phyloP scores from a whole-genome alignment of 805 yeast species.

The Sungouiella blattae region DNA sequence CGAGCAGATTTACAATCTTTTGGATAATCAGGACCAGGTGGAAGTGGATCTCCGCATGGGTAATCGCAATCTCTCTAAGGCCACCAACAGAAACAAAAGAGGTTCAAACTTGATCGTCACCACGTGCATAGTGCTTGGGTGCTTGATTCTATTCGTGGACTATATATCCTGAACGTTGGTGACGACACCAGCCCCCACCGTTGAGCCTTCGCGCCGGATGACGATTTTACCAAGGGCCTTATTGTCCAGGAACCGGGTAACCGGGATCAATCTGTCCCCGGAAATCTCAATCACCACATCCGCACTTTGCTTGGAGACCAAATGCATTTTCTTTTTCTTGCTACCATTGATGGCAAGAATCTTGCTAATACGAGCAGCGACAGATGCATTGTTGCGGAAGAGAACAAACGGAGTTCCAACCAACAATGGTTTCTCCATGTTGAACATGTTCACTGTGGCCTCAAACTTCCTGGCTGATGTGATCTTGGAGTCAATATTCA shows the following conservation, averaged over 20 bases:
- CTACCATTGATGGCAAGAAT: slow-evolving; percentile 27
- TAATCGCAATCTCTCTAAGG: slow-evolving; percentile 64
- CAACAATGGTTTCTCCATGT: slow-evolving; percentile 63
- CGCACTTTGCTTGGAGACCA: slow-evolving; percentile 59
- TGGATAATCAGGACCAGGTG: slow-evolving; percentile 66
- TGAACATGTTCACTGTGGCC: slow-evolving; percentile 31
- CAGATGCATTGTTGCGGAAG: slow-evolving; percentile 71
- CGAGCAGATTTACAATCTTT: slow-evolving; percentile 58
- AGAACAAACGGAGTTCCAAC: slow-evolving; percentile 77
- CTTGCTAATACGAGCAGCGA: slow-evolving; percentile 62
- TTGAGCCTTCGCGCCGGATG: slow-evolving; percentile 63
- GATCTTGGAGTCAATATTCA: slow-evolving; percentile 23
- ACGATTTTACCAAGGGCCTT: slow-evolving; percentile 63
- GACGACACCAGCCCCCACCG: slow-evolving; percentile 64
- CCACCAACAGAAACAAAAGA: slow-evolving; percentile 59
- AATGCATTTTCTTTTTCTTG: slow-evolving; percentile 50
- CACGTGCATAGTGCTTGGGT: slow-evolving; percentile 53
- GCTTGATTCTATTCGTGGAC: slow-evolving; percentile 54
- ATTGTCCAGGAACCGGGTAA: slow-evolving; percentile 46
- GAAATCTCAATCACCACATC: slow-evolving; percentile 51
- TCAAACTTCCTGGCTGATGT: slow-evolving; percentile 26
- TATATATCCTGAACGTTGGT: slow-evolving; percentile 25
- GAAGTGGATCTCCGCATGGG: slow-evolving; percentile 66
- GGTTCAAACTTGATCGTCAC: slow-evolving; percentile 56
- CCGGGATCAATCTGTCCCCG: slow-evolving; percentile 47